A percentile compares a stretch with the other conserved stretches of the same genome.
phyloP scores from a whole-genome alignment of 768 basidiomycete species.

The Boletus bicolor region DNA sequence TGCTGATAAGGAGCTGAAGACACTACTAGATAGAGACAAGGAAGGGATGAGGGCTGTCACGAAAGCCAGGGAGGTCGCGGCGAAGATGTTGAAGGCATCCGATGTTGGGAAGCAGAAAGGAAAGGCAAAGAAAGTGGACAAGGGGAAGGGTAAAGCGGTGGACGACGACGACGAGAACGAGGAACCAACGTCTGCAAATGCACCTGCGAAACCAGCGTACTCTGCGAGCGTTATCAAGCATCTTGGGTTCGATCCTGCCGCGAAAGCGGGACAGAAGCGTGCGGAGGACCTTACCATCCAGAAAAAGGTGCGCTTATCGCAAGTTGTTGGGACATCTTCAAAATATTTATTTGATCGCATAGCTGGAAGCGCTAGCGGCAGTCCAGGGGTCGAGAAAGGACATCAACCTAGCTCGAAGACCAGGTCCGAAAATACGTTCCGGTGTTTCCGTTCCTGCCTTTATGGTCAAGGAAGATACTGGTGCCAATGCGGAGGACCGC shows the following conservation, averaged over 20 bases:
- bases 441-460: slow-evolving; percentile 46
- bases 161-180: slow-evolving; percentile 10
- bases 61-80: slow-evolving; percentile 51
- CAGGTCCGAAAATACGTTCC: slow-evolving; percentile 62
- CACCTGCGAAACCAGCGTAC: slow-evolving; percentile 47
- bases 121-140: slow-evolving; percentile 20
- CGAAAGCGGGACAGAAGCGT: slow-evolving; percentile 48
- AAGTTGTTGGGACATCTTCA: not conserved
- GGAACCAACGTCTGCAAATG: slow-evolving; percentile 15
- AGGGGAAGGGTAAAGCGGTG: slow-evolving; percentile 11
- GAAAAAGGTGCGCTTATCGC: slow-evolving; percentile 50
- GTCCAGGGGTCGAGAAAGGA: slow-evolving; percentile 49
- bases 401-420: slow-evolving; percentile 58
- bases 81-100: slow-evolving; percentile 24
- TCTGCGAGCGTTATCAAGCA: slow-evolving; percentile 64
- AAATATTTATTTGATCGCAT: not conserved
- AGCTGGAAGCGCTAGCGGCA: slow-evolving; percentile 58
- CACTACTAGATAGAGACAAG: slow-evolving; percentile 59
- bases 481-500: not conserved
- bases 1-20: slow-evolving; percentile 58
- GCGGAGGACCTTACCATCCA: slow-evolving; percentile 40
- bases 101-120: slow-evolving; percentile 13
- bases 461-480: slow-evolving; percentile 13
- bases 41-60: slow-evolving; percentile 65
- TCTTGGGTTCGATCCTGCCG: slow-evolving; percentile 77